Evolutionary conservation across 176 grass and related monocot species (phyloP).

Genomic region (Pharus latifolius): DNA sequence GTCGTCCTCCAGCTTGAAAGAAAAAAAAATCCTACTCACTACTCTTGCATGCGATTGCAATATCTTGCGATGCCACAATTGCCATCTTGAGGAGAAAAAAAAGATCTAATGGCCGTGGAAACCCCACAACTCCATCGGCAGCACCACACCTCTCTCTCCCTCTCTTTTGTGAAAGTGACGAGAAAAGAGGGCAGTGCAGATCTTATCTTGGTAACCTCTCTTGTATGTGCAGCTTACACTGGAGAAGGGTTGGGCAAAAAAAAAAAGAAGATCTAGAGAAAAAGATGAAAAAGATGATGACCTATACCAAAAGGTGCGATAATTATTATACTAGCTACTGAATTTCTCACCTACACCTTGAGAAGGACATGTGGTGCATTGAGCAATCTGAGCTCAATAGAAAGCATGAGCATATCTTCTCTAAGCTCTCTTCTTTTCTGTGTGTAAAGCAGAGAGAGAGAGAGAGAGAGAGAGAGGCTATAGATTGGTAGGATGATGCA

Average conservation of each 20-base stretch:
- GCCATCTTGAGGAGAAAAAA: conserved; percentile 20
- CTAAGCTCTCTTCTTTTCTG: neutral
- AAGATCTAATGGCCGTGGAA: conserved; percentile 24
- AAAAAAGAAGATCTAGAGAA: conserved; percentile 17
- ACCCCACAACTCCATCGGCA: conserved; percentile 16
- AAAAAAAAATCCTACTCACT: neutral
- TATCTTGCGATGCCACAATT: conserved; percentile 4
- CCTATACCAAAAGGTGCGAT: neutral
- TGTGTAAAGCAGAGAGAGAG: neutral
- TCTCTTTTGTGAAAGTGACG: conserved; percentile 53
- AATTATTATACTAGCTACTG: neutral
- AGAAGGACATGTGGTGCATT: conserved; percentile 16
- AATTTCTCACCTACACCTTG: conserved; percentile 17
- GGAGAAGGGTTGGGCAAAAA: neutral
- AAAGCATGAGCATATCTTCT: neutral
- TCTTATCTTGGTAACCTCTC: conserved; percentile 54
- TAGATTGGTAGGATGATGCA: conserved; percentile 44
- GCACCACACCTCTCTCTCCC: conserved; percentile 6
- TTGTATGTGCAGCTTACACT: conserved; percentile 28
- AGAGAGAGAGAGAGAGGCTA: neutral
- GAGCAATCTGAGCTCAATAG: neutral
- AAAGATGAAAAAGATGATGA: neutral
- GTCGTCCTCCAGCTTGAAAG: conserved; percentile 50
- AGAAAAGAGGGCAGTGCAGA: conserved; percentile 37
- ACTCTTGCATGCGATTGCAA: conserved; percentile 23